These are phyloP conservation scores for Salvia miltiorrhiza DNA, from an alignment of 257 asterid species.

Conservation along the genomic window DNA sequence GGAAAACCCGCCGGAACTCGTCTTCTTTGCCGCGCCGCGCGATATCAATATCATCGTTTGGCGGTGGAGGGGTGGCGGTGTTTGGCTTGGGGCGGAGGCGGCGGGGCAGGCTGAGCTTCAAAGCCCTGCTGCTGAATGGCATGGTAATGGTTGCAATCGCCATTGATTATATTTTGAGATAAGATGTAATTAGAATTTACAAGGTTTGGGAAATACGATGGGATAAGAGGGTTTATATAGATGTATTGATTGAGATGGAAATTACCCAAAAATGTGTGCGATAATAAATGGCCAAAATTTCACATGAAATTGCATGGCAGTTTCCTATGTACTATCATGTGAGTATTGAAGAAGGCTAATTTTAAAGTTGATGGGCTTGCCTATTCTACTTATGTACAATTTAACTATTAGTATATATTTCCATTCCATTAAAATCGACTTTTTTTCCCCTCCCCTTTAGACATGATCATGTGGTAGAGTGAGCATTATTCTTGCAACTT, in stretches of 20 bases:
- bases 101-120: constrained; percentile 30
- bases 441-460: too few species aligned
- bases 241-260: neutral
- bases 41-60: too few species aligned
- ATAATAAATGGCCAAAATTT: neutral
- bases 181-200: neutral
- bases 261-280: neutral
- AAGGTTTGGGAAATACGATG: neutral
- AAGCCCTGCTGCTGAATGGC: constrained; percentile 11
- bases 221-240: neutral
- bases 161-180: constrained; percentile 9
- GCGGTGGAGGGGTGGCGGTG: constrained; percentile 13
- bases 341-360: neutral
- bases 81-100: constrained; percentile 17
- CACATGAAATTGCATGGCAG: constrained; percentile 28
- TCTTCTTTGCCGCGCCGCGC: constrained; percentile 22
- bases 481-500: too few species aligned
- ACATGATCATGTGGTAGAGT: too few species aligned
- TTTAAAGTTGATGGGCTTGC: too few species aligned
- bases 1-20: constrained; percentile 36
- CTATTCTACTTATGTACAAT: neutral
- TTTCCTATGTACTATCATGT: neutral
- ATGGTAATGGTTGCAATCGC: constrained; percentile 28
- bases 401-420: too few species aligned
- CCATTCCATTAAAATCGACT: too few species aligned